Conservation (phyloP, 148 eudicot species). For the Rhododendron vialii region DNA sequence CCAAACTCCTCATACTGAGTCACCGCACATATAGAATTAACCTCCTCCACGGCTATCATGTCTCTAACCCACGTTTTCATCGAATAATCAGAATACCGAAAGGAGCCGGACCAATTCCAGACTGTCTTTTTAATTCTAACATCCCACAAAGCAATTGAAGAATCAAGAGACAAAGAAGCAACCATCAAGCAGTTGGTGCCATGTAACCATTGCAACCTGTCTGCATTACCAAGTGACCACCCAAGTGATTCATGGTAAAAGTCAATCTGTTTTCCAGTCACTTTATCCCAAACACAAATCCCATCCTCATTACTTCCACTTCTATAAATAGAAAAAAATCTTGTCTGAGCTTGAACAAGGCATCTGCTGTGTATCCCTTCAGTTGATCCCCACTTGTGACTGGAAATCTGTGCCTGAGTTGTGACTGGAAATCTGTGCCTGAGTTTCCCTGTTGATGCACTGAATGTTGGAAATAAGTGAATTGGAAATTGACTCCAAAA, state of each 20-base stretch:
- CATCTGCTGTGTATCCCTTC: conserved; percentile 80
- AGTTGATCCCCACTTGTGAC: conserved; percentile 45
- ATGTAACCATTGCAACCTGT: conserved; percentile 69
- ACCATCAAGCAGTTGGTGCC: conserved; percentile 58
- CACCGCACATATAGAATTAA: conserved; percentile 48
- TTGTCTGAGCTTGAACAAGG: conserved; percentile 45
- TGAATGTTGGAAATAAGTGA: no score
- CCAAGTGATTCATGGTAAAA: conserved; percentile 32
- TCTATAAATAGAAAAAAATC: conserved; percentile 40
- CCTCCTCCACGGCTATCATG: conserved; percentile 64
- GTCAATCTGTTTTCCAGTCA: conserved; percentile 30
- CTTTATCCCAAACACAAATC: conserved; percentile 75
- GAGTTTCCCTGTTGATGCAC: conserved; percentile 38
- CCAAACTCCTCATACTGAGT: conserved; percentile 70
- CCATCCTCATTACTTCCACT: conserved; percentile 58
- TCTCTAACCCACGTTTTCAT: conserved; percentile 41
- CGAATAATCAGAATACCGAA: no score
- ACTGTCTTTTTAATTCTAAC: conserved; percentile 56
- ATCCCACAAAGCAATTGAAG: conserved; percentile 69
- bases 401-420: conserved; percentile 36
- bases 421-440: conserved; percentile 49
- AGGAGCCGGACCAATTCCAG: conserved; percentile 25
- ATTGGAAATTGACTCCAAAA: no score
- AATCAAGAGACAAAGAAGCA: conserved; percentile 29
- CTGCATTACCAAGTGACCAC: conserved; percentile 54